Evolutionary conservation across 495 filamentous ascomycete species (phyloP).

Genomic region (Cladorrhinum samala): DNA sequence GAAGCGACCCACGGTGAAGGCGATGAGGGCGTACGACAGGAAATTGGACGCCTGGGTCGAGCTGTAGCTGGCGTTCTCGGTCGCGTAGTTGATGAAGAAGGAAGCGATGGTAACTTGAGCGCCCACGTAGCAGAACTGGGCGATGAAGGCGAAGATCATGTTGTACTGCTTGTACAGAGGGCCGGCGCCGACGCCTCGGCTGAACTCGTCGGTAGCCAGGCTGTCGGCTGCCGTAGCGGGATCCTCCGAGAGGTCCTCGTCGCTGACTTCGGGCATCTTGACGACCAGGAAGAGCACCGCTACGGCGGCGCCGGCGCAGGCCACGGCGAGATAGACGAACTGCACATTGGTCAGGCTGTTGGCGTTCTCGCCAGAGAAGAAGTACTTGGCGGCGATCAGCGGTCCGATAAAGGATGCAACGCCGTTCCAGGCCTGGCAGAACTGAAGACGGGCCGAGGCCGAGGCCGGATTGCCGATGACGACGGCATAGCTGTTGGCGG

Average conservation of each 20-base stretch:
- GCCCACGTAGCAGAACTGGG: slow-evolving; percentile 69
- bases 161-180: slow-evolving; percentile 58
- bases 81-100: slow-evolving; percentile 42
- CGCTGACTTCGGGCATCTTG: slow-evolving; percentile 64
- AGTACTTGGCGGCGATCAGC: slow-evolving; percentile 59
- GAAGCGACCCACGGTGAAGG: slow-evolving; percentile 63
- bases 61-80: slow-evolving; percentile 11
- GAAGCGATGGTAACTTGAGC: slow-evolving; percentile 58
- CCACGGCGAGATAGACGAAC: slow-evolving; percentile 71
- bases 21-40: slow-evolving; percentile 59
- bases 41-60: slow-evolving; percentile 39
- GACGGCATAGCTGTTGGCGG: slow-evolving; percentile 48
- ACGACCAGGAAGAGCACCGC: slow-evolving; percentile 59
- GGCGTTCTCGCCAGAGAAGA: slow-evolving; percentile 52
- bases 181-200: too few species aligned
- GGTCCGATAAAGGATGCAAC: slow-evolving; percentile 59
- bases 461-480: not conserved
- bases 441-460: slow-evolving; percentile 62
- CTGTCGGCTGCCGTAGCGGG: too few species aligned
- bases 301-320: slow-evolving; percentile 59
- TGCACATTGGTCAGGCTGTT: slow-evolving; percentile 55
- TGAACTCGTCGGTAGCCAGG: too few species aligned
- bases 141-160: slow-evolving; percentile 58
- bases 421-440: slow-evolving; percentile 63
- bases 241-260: too few species aligned